phyloP scores from a whole-genome alignment of 176 grass and related monocot species.

The Avena atlantica region DNA sequence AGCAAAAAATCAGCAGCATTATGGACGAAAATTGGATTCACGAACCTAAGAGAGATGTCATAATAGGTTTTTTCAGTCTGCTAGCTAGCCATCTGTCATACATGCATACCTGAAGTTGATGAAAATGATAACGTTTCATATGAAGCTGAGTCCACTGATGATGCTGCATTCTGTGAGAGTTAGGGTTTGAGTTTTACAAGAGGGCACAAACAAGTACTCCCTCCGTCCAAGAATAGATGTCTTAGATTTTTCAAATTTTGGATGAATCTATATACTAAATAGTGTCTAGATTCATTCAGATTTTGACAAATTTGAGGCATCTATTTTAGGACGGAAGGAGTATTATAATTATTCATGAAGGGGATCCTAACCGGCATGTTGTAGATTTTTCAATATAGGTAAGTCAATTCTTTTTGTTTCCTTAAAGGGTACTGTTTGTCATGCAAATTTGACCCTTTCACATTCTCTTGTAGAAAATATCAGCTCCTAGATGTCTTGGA shows the following conservation, averaged over 20 bases:
- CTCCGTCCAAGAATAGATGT: too few species aligned
- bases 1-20: conserved; percentile 13
- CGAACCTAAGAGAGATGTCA: conserved; percentile 65
- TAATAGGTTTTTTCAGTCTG: conserved; percentile 79
- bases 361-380: conserved; percentile 44
- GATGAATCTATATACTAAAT: too few species aligned
- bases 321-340: too few species aligned
- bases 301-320: too few species aligned
- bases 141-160: conserved; percentile 98
- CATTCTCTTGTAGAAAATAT: conserved; percentile 72
- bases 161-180: conserved; percentile 92
- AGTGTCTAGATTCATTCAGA: too few species aligned
- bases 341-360: conserved; percentile 72
- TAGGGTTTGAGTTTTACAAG: conserved; percentile 95
- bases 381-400: conserved; percentile 41
- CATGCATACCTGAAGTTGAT: conserved; percentile 93
- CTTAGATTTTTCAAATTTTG: too few species aligned
- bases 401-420: background rate
- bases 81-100: conserved; percentile 86
- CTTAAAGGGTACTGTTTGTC: conserved; percentile 19
- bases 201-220: conserved; percentile 56
- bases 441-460: conserved; percentile 32
- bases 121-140: conserved; percentile 74
- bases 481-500: conserved; percentile 89
- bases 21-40: conserved; percentile 89